Evolutionary conservation across 257 asterid species (phyloP), one percentile per base, ranked within the genome.

Genomic region (Salvia hispanica): DNA sequence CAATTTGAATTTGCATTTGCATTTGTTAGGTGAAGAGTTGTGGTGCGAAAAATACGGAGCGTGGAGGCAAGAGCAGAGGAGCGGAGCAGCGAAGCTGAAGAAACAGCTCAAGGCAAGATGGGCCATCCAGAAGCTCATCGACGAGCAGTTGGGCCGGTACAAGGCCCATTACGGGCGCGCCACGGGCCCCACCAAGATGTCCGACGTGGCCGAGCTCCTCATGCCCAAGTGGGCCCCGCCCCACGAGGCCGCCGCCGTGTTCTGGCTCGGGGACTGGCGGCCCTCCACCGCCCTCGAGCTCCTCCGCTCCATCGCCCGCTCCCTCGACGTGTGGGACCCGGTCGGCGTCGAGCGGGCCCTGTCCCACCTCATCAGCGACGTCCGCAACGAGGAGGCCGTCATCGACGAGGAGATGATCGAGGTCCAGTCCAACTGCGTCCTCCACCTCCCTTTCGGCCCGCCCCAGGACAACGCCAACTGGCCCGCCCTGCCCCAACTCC

Each of bases 191-290:
- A 81, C 76, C 1, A 82, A 54, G 63, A 81, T 85, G 75, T 68
- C 83, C 1, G 94, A 85, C 10, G 64, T 86, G 58, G 86, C 87
- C 46, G 83, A 78, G 18, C 77, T 90, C 36, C 78, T 88, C 21
- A 81, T 78, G 86, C 99, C 97, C 48, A 84, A 79, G 15, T 84
- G 89, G 82, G 77, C 82, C 42, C 79, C 85, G 0, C 61, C 96
- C 31, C 86, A 69, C 0, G 97, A 93, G 58, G 79, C 81, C 4
- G 96, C 95, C 3, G 85, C 96, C 39, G 59, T 79, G 0, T 74
- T 78, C 6, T 90, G 99, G 99, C 73, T 84, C 6, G 99, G 99
- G 6, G 97, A 85, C 80, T 93, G 99, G 99, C 60, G 99, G 62
- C 99, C 99, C 58, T 82, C 99, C 70, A 63, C 91, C 48, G 65